Percentiles rank a stretch among this genome's conserved stretches.
Evolutionary conservation across 306 rosid genomes (phyloP).

Genomic region (Carpinus fangiana): DNA sequence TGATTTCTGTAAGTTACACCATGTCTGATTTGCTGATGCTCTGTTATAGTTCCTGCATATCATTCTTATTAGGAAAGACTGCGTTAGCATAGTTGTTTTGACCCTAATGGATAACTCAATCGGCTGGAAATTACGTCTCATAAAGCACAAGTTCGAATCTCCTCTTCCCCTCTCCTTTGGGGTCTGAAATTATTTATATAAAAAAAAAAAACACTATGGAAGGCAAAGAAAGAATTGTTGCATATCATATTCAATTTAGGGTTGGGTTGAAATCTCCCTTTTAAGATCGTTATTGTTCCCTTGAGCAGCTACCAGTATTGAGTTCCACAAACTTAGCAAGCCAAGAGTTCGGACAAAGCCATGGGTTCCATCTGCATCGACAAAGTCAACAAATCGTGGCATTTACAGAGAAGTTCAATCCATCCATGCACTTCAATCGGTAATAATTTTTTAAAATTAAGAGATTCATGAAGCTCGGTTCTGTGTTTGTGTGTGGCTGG

Average conservation of each 20-base stretch:
- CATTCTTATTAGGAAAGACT: not conserved
- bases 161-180: too few relatives aligned
- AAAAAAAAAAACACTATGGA: too few relatives aligned
- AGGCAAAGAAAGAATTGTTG: not conserved
- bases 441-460: slow-evolving; percentile 24
- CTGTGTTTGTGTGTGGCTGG: not conserved
- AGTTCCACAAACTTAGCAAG: slow-evolving; percentile 48
- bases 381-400: slow-evolving; percentile 43
- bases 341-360: slow-evolving; percentile 51
- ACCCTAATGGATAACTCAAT: too few relatives aligned
- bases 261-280: not conserved
- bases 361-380: slow-evolving; percentile 34
- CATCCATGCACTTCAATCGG: slow-evolving; percentile 43
- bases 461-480: not conserved
- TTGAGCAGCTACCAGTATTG: slow-evolving; percentile 47
- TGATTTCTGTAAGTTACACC: slow-evolving; percentile 47
- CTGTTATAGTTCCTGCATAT: not conserved
- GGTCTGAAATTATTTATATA: too few relatives aligned
- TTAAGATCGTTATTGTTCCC: slow-evolving; percentile 2
- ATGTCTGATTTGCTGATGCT: not conserved
- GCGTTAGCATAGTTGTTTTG: too few relatives aligned
- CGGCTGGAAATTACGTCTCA: too few relatives aligned
- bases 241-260: not conserved
- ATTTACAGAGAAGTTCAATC: slow-evolving; percentile 53
- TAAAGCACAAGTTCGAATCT: too few relatives aligned